Conservation (phyloP, 805 yeast genomes). For the Kuraishia cidri region DNA sequence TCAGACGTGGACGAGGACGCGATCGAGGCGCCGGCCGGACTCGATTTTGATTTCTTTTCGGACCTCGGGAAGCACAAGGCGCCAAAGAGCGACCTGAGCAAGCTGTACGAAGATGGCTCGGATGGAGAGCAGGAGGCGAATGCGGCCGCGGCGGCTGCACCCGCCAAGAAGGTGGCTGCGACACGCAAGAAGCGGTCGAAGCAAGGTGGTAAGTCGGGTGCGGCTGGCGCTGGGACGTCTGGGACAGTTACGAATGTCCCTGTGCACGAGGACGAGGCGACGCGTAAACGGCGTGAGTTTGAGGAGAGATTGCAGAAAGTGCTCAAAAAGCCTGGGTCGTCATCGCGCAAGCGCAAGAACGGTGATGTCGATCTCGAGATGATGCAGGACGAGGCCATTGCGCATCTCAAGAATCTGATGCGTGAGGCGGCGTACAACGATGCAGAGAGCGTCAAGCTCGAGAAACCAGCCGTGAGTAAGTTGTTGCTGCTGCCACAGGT, state of each 20-base stretch:
- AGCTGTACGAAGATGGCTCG: constrained; percentile 11
- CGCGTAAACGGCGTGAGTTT: constrained; percentile 59
- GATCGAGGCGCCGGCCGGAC: constrained; percentile 9
- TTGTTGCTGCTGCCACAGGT: constrained; percentile 76
- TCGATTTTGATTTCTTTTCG: constrained; percentile 2
- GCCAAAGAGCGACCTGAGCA: background rate
- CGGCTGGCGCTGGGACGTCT: constrained; percentile 23
- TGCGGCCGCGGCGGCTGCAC: constrained; percentile 24
- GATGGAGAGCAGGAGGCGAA: constrained; percentile 12
- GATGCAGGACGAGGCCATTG: constrained; percentile 87
- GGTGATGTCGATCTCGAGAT: constrained; percentile 93
- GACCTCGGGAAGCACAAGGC: constrained; percentile 3
- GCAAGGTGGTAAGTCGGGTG: constrained; percentile 12
- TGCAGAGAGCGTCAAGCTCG: constrained; percentile 46
- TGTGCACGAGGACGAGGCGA: constrained; percentile 16
- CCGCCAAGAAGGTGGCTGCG: constrained; percentile 16
- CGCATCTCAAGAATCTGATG: constrained; percentile 80
- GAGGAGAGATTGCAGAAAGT: constrained; percentile 79
- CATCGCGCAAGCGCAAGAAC: constrained; percentile 53
- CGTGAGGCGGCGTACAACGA: constrained; percentile 77
- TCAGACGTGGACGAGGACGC: constrained; percentile 29
- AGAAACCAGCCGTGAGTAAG: constrained; percentile 68
- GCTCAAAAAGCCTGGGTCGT: constrained; percentile 52
- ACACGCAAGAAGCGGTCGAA: constrained; percentile 6
- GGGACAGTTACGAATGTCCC: constrained; percentile 6